Conservation (phyloP, 768 basidiomycete genomes). For the Agrocybe praecox region DNA sequence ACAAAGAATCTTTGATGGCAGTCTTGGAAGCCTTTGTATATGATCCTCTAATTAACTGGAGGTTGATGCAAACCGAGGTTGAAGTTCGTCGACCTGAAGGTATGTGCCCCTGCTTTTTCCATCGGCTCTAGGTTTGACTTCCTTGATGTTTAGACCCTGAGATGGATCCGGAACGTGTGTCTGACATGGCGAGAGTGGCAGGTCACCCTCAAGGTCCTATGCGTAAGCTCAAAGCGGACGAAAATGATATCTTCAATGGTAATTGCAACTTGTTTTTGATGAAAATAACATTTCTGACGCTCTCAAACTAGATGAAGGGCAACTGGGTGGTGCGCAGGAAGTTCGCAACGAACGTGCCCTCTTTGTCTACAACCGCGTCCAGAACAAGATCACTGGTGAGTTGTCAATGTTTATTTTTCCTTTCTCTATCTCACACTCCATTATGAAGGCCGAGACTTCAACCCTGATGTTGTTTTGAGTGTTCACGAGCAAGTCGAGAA, state of each 20-base stretch:
- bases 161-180: constrained; percentile 51
- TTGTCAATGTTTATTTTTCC: not conserved
- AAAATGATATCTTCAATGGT: constrained; percentile 95
- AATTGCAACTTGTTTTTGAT: constrained; percentile 16
- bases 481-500: constrained; percentile 91
- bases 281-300: constrained; percentile 1
- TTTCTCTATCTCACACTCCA: not conserved
- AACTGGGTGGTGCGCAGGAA: constrained; percentile 74
- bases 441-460: constrained; percentile 84
- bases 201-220: constrained; percentile 79
- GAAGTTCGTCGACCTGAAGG: constrained; percentile 74
- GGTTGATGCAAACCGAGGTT: constrained; percentile 84
- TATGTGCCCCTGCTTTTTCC: constrained; percentile 23
- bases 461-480: constrained; percentile 72
- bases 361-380: constrained; percentile 91
- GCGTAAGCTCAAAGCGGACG: constrained; percentile 86
- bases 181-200: constrained; percentile 67
- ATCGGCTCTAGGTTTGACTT: constrained; percentile 1
- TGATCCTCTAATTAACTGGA: constrained; percentile 97
- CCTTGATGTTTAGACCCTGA: constrained; percentile 41
- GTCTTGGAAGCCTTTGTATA: constrained; percentile 99
- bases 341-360: constrained; percentile 90
- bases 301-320: constrained; percentile 43
- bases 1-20: constrained; percentile 99
- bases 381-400: constrained; percentile 90